These are phyloP conservation scores for Cyathus striatus DNA, from an alignment of 768 basidiomycete species.

Conservation along the genomic window DNA sequence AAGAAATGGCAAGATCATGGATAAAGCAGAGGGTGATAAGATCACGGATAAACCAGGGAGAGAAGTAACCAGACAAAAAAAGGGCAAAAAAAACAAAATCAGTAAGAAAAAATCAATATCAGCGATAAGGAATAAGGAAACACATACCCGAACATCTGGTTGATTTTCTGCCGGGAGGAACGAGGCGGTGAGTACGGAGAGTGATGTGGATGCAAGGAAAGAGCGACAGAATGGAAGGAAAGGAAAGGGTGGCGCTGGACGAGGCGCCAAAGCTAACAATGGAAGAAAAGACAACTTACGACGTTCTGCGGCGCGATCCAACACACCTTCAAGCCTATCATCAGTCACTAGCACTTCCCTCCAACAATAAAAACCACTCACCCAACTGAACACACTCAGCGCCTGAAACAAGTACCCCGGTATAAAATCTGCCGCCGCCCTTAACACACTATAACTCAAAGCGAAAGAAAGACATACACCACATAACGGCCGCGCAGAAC, in stretches of 20 bases:
- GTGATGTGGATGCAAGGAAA: no score
- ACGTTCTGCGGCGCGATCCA: constrained; percentile 60
- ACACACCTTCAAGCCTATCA: constrained; percentile 41
- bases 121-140: neutral
- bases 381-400: constrained; percentile 49
- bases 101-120: neutral
- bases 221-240: no score
- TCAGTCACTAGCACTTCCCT: neutral
- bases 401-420: constrained; percentile 63
- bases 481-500: constrained; percentile 39
- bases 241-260: no score
- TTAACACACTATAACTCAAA: neutral
- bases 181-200: no score
- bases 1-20: no score
- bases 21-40: no score
- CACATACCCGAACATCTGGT: constrained; percentile 50
- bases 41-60: no score
- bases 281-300: constrained; percentile 27
- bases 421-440: constrained; percentile 37
- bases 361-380: constrained; percentile 9
- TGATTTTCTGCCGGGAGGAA: constrained; percentile 52
- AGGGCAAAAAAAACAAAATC: no score
- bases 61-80: no score
- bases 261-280: no score
- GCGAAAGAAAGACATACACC: constrained; percentile 31